Evolutionary conservation across 495 filamentous ascomycete genomes (phyloP).

Genomic region (Astrothelium subdiscretum): DNA sequence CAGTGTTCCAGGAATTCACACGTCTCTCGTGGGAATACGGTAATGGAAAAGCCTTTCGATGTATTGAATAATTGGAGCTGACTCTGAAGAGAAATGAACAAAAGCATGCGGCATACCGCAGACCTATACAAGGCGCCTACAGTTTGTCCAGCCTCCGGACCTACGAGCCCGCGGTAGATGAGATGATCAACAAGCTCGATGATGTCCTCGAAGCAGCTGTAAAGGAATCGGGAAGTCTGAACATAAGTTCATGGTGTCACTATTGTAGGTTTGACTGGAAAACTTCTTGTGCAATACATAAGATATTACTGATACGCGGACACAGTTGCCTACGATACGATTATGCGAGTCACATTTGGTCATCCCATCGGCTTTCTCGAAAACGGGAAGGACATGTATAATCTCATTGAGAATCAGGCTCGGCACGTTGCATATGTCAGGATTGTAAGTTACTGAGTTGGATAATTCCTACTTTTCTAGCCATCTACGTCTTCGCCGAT

Average conservation of each 20-base stretch:
- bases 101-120: conserved; percentile 30
- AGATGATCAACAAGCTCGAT: background rate
- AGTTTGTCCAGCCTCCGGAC: conserved; percentile 29
- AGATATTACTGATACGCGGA: background rate
- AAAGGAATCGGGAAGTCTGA: background rate
- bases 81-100: conserved; percentile 28
- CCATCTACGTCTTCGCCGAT: background rate
- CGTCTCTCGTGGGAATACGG: background rate
- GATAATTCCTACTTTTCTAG: background rate
- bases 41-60: background rate
- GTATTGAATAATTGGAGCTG: background rate
- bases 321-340: background rate
- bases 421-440: background rate
- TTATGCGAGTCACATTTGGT: conserved; percentile 1
- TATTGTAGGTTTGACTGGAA: background rate
- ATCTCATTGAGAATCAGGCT: background rate
- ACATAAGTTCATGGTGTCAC: background rate
- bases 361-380: background rate
- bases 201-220: background rate
- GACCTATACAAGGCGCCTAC: conserved; percentile 31
- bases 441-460: background rate
- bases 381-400: background rate
- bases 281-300: background rate
- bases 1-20: conserved; percentile 1
- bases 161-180: conserved; percentile 28